phyloP scores from a whole-genome alignment of 2,329 filamentous ascomycete genomes.

The Xylariaceae sp. region DNA sequence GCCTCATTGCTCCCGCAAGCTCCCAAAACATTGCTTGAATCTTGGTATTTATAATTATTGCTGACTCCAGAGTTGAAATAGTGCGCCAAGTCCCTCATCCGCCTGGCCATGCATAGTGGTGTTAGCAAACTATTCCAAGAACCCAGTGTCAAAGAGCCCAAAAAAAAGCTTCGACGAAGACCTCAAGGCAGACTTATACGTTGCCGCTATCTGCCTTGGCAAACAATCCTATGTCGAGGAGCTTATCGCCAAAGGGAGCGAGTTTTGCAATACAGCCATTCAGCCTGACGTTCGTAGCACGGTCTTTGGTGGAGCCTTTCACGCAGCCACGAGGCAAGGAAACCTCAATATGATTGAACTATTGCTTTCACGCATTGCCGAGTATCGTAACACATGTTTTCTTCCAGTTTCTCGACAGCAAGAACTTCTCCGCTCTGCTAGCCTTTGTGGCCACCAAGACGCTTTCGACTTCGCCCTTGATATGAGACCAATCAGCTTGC shows the following conservation, averaged over 20 bases:
- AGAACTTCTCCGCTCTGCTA: neutral
- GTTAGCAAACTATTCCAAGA: neutral
- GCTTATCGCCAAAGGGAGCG: neutral
- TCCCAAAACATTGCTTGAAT: too few relatives aligned
- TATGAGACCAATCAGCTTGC: neutral
- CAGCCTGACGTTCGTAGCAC: neutral
- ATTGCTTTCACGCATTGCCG: neutral
- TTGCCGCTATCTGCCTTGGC: constrained; percentile 24
- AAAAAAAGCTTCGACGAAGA: constrained; percentile 2
- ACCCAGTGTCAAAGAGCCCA: neutral
- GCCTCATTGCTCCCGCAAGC: too few relatives aligned
- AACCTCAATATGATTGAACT: constrained; percentile 3
- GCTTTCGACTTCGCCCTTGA: constrained; percentile 6
- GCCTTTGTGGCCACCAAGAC: neutral
- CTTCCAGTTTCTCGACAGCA: neutral
- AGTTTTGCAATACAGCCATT: neutral
- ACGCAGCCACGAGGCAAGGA: neutral
- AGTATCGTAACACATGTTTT: neutral
- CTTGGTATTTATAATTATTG: too few relatives aligned
- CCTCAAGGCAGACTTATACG: constrained; percentile 11
- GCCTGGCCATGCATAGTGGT: neutral
- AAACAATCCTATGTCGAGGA: constrained; percentile 4
- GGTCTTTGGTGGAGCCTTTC: neutral
- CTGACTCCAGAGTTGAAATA: too few relatives aligned
- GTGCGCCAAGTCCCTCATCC: neutral